phyloP scores from a whole-genome alignment of 257 asterid genomes.

The Penstemon newberryi region DNA sequence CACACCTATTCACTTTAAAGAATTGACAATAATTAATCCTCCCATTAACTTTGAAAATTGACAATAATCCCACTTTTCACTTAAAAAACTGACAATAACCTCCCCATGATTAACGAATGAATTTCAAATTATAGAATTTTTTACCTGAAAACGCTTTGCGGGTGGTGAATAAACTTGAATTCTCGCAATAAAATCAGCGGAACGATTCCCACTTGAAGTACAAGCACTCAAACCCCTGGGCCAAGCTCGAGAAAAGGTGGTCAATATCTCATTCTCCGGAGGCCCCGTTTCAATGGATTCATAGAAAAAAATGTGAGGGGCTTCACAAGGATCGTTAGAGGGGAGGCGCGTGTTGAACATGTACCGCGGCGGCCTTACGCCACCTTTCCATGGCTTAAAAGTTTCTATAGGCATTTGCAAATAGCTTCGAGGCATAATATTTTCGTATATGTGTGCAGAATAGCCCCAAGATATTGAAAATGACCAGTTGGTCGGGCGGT shows the following conservation, averaged over 20 bases:
- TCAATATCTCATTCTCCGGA: constrained; percentile 8
- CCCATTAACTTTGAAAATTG: too few species aligned
- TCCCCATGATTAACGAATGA: too few species aligned
- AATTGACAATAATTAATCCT: too few species aligned
- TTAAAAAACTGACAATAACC: too few species aligned
- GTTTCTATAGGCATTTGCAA: constrained; percentile 51
- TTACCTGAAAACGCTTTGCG: constrained; percentile 40
- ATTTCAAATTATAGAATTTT: not conserved
- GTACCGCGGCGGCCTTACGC: constrained; percentile 37
- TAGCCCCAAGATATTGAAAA: constrained; percentile 57
- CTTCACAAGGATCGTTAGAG: constrained; percentile 41
- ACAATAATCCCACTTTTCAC: too few species aligned
- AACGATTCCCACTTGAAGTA: constrained; percentile 32
- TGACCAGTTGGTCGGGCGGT: constrained; percentile 44
- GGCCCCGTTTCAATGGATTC: constrained; percentile 30
- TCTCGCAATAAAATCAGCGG: constrained; percentile 40
- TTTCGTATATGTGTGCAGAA: constrained; percentile 54
- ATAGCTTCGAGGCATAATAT: constrained; percentile 46
- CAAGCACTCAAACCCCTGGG: constrained; percentile 39
- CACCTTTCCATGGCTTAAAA: constrained; percentile 40
- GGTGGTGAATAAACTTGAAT: constrained; percentile 33
- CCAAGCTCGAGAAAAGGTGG: constrained; percentile 36
- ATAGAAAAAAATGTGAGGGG: constrained; percentile 52
- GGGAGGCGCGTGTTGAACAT: constrained; percentile 52
- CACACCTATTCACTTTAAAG: too few species aligned